Percentiles rank a stretch among this genome's conserved stretches.
Evolutionary conservation across 192 early-diverging fungal genomes (phyloP).

Genomic region (Backusella parvicylindrica): DNA sequence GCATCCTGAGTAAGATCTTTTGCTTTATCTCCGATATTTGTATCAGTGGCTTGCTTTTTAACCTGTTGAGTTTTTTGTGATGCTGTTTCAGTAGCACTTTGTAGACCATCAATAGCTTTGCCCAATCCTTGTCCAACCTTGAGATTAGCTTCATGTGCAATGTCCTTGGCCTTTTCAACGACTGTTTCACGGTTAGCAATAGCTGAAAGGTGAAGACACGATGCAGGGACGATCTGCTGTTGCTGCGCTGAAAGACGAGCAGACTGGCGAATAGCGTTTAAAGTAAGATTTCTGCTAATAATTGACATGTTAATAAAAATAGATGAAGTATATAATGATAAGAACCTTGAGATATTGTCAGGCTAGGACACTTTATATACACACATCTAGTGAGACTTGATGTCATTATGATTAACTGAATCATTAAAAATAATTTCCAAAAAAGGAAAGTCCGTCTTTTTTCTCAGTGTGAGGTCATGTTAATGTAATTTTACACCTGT

Average conservation of each 20-base stretch:
- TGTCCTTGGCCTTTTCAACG: slow-evolving; percentile 21
- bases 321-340: neutral
- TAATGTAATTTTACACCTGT: too few species aligned
- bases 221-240: neutral
- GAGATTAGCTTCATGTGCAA: slow-evolving; percentile 27
- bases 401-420: neutral
- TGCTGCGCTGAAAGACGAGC: neutral
- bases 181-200: neutral
- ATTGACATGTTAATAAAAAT: neutral
- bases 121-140: slow-evolving; percentile 18
- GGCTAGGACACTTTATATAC: neutral
- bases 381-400: neutral
- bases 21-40: neutral
- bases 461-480: neutral
- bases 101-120: neutral
- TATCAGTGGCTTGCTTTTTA: slow-evolving; percentile 2
- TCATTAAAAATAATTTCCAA: neutral
- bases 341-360: neutral
- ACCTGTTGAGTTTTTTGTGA: slow-evolving; percentile 10
- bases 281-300: neutral
- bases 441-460: neutral
- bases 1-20: neutral
- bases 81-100: neutral
- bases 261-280: neutral
- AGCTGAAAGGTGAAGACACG: neutral